Evolutionary conservation across 1,139 yeast genomes (phyloP), one percentile per base, ranked within the genome.

Genomic region (Debaryomyces psychrophilus): DNA sequence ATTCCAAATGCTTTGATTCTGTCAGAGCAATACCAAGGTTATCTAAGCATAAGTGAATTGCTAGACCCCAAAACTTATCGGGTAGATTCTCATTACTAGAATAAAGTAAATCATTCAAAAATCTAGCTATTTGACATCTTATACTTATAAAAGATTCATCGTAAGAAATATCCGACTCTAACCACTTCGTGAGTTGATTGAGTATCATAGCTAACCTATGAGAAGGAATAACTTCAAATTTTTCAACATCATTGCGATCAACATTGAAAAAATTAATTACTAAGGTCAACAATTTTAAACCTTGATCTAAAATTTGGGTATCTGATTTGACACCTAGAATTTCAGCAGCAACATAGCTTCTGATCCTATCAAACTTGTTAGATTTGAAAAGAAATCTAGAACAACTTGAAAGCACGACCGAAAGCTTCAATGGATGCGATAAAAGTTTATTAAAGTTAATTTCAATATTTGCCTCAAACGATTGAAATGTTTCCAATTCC

Each of bases 331-430:
- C 68, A 1, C 90, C 88, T 44, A 87, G 68, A 26, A 87, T 62
- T 51, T 85, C 90, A 1, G 92, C 82, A 8, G 83, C 81, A n/a
- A 80, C 69, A 50, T 73, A 73, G 52, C 83, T 85, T 50, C 90
- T 76, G n/a, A 80, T 54, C 50, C 83, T 72, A 22, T 77, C 84
- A 45, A 77, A 69, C 33, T 65, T 62, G 2, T 64, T 52, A 2
- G 71, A 57, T 8, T 52, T 48, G 0, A 66, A 49, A 12, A 74
- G 53, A 47, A 76, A 71, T 14, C 70, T 68, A 1, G 70, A 57
- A 4, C 72, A 54, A 6, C 77, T 65, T 1, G 67, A 58, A 1
- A 81, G 52, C 6, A 81, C 45, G 0, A 74, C 62, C 1, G 74
- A 67, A 18, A 77, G 61, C 47, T 65, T 62, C 20, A 78, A 50